These are phyloP conservation scores for Lactarius tabidus DNA, from an alignment of 768 basidiomycete species.

Conservation along the genomic window DNA sequence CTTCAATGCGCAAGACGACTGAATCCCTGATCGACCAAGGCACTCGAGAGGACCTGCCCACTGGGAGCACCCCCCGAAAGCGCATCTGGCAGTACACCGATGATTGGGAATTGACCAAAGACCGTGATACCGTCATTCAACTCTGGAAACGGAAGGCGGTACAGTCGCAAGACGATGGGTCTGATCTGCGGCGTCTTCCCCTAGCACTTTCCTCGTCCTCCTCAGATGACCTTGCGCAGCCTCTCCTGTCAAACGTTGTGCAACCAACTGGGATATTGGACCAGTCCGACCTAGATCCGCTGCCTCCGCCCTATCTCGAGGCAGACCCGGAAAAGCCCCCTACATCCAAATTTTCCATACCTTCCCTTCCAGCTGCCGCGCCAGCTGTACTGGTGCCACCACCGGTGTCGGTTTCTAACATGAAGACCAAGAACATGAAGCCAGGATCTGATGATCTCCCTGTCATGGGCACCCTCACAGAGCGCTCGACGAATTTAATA, in stretches of 20 bases:
- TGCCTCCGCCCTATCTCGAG: constrained; percentile 19
- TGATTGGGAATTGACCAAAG: constrained; percentile 66
- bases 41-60: constrained; percentile 57
- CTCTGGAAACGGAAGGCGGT: constrained; percentile 39
- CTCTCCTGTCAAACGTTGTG: background rate
- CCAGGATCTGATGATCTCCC: constrained; percentile 19
- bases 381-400: constrained; percentile 23
- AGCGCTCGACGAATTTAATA: constrained; percentile 35
- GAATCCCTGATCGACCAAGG: constrained; percentile 54
- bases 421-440: constrained; percentile 27
- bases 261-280: constrained; percentile 7
- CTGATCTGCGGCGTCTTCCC: constrained; percentile 28
- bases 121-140: constrained; percentile 55
- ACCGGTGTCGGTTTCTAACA: constrained; percentile 23
- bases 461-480: constrained; percentile 32
- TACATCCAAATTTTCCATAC: constrained; percentile 1
- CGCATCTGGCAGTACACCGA: constrained; percentile 66
- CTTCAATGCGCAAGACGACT: constrained; percentile 47
- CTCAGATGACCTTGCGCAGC: background rate
- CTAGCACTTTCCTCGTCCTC: background rate
- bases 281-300: constrained; percentile 6
- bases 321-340: constrained; percentile 1
- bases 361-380: constrained; percentile 5
- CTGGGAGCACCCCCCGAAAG: constrained; percentile 75
- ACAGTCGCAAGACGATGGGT: constrained; percentile 30